Conservation (phyloP, 2,329 filamentous ascomycete genomes). For the Aureobasidium subglaciale region DNA sequence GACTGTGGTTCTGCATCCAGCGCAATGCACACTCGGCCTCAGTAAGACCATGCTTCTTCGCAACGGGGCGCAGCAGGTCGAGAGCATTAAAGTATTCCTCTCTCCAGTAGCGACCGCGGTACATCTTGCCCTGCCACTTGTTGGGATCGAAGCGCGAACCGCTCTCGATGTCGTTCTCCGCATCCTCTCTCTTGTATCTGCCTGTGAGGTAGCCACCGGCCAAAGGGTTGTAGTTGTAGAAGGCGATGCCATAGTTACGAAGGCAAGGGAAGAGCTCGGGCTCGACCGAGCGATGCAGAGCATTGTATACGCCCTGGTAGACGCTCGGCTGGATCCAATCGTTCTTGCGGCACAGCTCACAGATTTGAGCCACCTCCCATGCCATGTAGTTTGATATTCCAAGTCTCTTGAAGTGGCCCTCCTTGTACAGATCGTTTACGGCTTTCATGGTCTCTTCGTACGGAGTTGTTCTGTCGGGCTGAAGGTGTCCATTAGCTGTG, state of each 20-base stretch:
- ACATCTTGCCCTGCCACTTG: conserved; percentile 32
- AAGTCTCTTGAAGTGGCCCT: conserved; percentile 40
- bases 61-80: conserved; percentile 32
- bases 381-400: conserved; percentile 42
- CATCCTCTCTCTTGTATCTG: conserved; percentile 31
- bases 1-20: conserved; percentile 41
- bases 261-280: conserved; percentile 38
- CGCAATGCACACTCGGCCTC: conserved; percentile 38
- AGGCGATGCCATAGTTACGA: conserved; percentile 36
- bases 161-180: conserved; percentile 30
- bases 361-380: conserved; percentile 43
- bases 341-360: conserved; percentile 36
- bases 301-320: conserved; percentile 43
- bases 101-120: conserved; percentile 36
- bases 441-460: conserved; percentile 41
- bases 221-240: conserved; percentile 38
- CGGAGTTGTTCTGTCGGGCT: conserved; percentile 41
- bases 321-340: conserved; percentile 39
- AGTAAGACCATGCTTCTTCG: conserved; percentile 35
- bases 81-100: conserved; percentile 38
- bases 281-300: conserved; percentile 33
- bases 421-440: conserved; percentile 40
- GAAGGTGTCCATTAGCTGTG: neutral
- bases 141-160: conserved; percentile 36
- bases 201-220: conserved; percentile 42